Percentiles rank a stretch among this genome's conserved stretches.
Evolutionary conservation across 2,329 filamentous ascomycete species (phyloP).

Genomic region (Colletotrichum sansevieriae): DNA sequence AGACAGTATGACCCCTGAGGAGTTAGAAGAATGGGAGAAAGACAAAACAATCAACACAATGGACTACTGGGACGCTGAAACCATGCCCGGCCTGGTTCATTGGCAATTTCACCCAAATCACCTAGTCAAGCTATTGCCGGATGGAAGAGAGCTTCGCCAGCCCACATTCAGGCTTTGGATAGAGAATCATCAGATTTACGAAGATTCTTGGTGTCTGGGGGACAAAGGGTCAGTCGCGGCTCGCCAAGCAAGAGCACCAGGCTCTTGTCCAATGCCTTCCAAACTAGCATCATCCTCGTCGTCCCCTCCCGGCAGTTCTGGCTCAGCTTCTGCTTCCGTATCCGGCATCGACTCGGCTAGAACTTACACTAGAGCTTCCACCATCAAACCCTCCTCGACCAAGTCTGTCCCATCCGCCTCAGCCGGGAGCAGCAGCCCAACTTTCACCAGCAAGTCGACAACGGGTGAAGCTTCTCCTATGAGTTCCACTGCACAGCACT

Average conservation of each 20-base stretch:
- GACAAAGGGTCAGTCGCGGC: neutral
- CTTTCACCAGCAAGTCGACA: no score
- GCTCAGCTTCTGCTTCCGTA: neutral
- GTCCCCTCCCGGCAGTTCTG: neutral
- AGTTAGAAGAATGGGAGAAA: no score
- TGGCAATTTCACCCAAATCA: constrained; percentile 4
- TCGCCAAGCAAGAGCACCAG: neutral
- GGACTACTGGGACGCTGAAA: neutral
- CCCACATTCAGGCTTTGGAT: neutral
- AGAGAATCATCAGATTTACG: neutral
- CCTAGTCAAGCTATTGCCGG: no score
- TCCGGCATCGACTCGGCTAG: no score
- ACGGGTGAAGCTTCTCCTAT: no score
- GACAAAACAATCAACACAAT: neutral
- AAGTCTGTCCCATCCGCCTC: no score
- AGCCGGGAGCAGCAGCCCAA: no score
- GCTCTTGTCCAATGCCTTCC: neutral
- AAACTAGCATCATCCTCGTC: neutral
- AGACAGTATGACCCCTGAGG: no score
- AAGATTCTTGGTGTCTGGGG: neutral
- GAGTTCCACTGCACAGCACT: no score
- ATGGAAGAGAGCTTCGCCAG: neutral
- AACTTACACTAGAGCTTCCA: no score
- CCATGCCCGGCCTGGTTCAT: neutral
- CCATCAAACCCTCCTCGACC: no score